Conservation (phyloP, 768 basidiomycete species). For the Cyclocybe aegerita region DNA sequence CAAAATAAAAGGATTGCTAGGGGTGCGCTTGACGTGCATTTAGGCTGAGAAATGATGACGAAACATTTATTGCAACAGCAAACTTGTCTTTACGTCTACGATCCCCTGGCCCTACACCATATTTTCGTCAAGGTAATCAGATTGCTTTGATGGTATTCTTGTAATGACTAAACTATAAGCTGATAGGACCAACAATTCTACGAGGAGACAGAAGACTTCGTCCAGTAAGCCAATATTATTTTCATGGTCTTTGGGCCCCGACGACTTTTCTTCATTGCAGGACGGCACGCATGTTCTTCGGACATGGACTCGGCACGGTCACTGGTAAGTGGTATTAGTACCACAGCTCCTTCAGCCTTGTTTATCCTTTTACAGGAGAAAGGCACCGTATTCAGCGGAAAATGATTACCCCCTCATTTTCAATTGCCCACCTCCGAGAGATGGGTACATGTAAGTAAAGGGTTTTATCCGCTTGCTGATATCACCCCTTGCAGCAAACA, state of each 20-base stretch:
- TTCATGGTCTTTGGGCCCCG: no score
- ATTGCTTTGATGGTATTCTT: background rate
- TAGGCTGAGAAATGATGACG: background rate
- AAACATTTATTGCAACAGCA: conserved; percentile 14
- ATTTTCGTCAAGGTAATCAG: conserved; percentile 36
- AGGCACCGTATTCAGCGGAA: conserved; percentile 42
- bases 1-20: conserved; percentile 29
- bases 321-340: conserved; percentile 12
- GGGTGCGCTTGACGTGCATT: conserved; percentile 20
- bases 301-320: conserved; percentile 21
- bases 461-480: background rate
- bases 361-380: conserved; percentile 26
- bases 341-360: background rate
- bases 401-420: conserved; percentile 46
- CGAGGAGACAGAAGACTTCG: conserved; percentile 26
- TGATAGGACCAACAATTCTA: conserved; percentile 29
- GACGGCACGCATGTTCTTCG: conserved; percentile 19
- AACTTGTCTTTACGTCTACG: conserved; percentile 38
- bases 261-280: background rate
- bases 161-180: background rate
- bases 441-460: conserved; percentile 17
- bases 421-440: conserved; percentile 37
- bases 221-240: conserved; percentile 17
- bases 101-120: conserved; percentile 45
- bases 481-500: conserved; percentile 23